Evolutionary conservation across 805 yeast genomes (phyloP).

Genomic region (Kregervanrija delftensis): DNA sequence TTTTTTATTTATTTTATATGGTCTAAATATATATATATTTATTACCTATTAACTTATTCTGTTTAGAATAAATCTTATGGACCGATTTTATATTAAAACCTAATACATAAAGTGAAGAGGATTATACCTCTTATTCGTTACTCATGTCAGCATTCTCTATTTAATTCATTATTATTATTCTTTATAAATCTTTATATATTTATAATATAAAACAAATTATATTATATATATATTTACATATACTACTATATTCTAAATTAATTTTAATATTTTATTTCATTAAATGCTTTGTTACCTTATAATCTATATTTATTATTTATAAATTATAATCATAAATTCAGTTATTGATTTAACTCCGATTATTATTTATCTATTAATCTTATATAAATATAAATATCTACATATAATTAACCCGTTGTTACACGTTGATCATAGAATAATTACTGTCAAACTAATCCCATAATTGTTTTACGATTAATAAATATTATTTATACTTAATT

Average conservation of each 20-base stretch:
- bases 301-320: neutral
- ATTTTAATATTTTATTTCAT: conserved; percentile 9
- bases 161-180: conserved; percentile 10
- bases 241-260: conserved; percentile 1
- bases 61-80: conserved; percentile 14
- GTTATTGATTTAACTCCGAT: conserved; percentile 9
- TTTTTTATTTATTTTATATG: neutral
- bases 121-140: conserved; percentile 18
- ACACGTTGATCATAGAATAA: too few relatives aligned
- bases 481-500: neutral
- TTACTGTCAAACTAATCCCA: too few relatives aligned
- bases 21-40: neutral
- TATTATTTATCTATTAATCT: conserved; percentile 6
- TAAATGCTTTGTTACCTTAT: conserved; percentile 10
- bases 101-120: conserved; percentile 17
- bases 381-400: neutral
- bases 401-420: too few relatives aligned
- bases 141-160: conserved; percentile 26
- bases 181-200: neutral
- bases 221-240: neutral
- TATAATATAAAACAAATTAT: too few relatives aligned
- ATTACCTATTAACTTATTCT: conserved; percentile 8
- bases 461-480: neutral
- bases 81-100: conserved; percentile 21
- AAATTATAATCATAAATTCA: conserved; percentile 4